Base-by-base conservation (phyloP, 306 rosid genomes). In the Casuarina glauca region DNA sequence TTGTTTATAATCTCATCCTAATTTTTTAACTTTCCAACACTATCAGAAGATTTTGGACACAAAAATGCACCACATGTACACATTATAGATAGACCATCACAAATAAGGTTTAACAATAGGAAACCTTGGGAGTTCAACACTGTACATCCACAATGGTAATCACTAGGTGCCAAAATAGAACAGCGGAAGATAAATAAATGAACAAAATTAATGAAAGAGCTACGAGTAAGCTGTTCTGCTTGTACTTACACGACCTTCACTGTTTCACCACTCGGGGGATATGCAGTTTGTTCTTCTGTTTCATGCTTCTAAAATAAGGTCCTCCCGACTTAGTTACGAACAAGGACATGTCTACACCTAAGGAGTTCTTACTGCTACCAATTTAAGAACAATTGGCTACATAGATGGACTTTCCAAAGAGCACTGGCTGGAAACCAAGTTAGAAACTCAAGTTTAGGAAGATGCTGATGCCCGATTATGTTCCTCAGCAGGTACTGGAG, bases 401-500 rank as follows among this genome's bases (percentile, higher is more conserved):
- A 46, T 2, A 70, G 43, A 42, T 69, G 10, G 44, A 57, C 36
- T 74, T 67, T 74, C 19, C 61, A 74, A 15, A 69, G 15, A 57
- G 41, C 16, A 9, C 6, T 69, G 69, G 36, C 73, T 66, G 46
- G 62, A 50, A 79, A 67, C 79, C 43, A 75, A 41, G 63, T 67
- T 26, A 74, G 19, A 60, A 79, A 60, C 81, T 60, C 32, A 78
- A 16, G 76, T 70, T 55, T 81, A 26, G 20, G 89, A 84, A 76
- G 86, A 43, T 72, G 55, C 53, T 9, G 51, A 78, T 69, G 87
- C 75, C 79, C 87, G 76, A 36, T n/a, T 41, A 76, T 82, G 78
- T 74, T 86, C 86, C 77, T 85, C 91, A 26, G 41, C 57, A 48
- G 17, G 75, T 57, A 82, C 70, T 39, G 75, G 39, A 69, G 81